These are phyloP conservation scores for Neurospora terricola DNA, from an alignment of 495 filamentous ascomycete species.

Conservation along the genomic window DNA sequence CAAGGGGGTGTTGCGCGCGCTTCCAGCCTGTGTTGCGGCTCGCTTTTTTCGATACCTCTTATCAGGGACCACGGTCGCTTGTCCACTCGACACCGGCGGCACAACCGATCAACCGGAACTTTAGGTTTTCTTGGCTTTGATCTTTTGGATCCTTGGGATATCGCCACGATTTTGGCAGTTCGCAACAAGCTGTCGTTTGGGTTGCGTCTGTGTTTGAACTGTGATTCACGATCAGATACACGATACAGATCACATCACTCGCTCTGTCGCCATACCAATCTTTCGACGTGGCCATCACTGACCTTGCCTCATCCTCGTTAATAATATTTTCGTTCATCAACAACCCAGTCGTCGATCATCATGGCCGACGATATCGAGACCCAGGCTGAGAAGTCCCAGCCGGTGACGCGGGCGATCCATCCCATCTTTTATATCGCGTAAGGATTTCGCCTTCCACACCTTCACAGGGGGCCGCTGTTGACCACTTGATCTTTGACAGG, in stretches of 20 bases:
- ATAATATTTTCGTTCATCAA: not conserved
- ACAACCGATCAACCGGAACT: not conserved
- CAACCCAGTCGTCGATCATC: not conserved
- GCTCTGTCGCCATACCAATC: not conserved
- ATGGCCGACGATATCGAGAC: conserved; percentile 16
- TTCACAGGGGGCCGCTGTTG: not conserved
- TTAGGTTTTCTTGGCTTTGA: not conserved
- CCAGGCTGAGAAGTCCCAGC: conserved; percentile 13
- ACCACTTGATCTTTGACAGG: conserved; percentile 29
- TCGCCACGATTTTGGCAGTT: not conserved
- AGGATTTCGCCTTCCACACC: not conserved
- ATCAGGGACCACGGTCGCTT: not conserved
- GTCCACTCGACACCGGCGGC: not conserved
- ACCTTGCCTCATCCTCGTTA: not conserved
- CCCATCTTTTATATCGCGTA: conserved; percentile 16
- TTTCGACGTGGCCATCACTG: not conserved
- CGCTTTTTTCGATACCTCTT: not conserved
- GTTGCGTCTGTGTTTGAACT: not conserved
- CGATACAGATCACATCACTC: not conserved
- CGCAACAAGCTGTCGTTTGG: not conserved
- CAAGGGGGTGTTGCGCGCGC: not conserved
- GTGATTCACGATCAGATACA: not conserved
- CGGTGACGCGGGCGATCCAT: conserved; percentile 8
- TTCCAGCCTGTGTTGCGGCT: not conserved
- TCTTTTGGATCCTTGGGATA: not conserved